Base-by-base conservation (phyloP, 1,284 basidiomycete species). In the Boletus semigastroideus region DNA sequence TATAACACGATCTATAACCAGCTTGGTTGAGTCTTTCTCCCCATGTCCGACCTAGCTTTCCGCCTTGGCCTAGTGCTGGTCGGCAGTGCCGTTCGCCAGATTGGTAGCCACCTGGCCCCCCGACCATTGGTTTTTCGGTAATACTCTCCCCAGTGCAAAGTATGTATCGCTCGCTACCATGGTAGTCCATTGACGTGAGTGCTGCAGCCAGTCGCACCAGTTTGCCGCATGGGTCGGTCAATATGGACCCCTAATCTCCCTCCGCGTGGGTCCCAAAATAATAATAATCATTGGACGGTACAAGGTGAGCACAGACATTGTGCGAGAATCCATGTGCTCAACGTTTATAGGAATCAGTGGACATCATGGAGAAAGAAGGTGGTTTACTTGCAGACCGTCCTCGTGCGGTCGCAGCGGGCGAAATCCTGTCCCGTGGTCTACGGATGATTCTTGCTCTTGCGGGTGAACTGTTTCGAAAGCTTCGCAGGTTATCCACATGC, bases 281-380 rank as follows among this genome's bases (percentile, higher is more conserved):
- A 63, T 68, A 48, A 38, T 73, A 14, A 64, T 75, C 48, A 67
- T 76, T 12, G 69, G 70, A 4, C 58, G 67, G 2, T 57, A 72
- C 46, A 58, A 70, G 66, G 75, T 74, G 8, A 49, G 55, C 25
- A 5, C 7, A 14, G 17, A 17, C 5, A 1, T 52, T 9, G 20
- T 33, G 9, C 8, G 3, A 4, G 34, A 28, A 25, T 4, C 20
- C 14, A 8, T 25, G 13, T 13, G 10, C 14, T 3, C 46, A 22
- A 37, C 17, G 3, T 39, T 17, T 11, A 16, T 19, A 82, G 63
- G 78, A 79, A 28, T 80, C 82, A 0, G 72, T 81, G 0, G 70
- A 68, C 27, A 66, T 74, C 39, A 68, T 74, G 56, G 70, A 74
- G 33, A 72, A 72, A 43, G 56, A 71, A 25, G 67, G 69, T 36